Evolutionary conservation across 73 alveolate genomes (phyloP).

Genomic region (Uronychia setigera): DNA sequence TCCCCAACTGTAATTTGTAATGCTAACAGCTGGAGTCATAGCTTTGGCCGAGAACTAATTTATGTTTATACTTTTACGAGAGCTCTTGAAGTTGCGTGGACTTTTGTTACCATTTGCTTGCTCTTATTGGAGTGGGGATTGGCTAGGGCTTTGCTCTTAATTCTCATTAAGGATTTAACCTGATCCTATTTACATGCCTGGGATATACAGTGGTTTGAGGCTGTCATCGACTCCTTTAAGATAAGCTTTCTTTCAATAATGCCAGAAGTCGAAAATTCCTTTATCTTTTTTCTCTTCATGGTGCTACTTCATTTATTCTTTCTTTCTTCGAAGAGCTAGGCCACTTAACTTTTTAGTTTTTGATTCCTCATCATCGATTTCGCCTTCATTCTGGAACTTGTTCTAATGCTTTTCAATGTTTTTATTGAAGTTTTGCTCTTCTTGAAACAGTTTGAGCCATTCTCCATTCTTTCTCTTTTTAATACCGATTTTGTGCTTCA

Average conservation of each 20-base stretch:
- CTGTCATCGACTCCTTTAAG: neutral
- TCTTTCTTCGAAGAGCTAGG: neutral
- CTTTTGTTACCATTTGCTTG: no score
- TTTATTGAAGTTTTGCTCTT: neutral
- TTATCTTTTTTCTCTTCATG: neutral
- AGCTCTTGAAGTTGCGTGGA: no score
- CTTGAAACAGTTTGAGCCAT: neutral
- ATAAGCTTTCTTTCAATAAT: neutral
- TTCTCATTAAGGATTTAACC: neutral
- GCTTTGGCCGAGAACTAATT: no score
- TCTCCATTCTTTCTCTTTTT: neutral
- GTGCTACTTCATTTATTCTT: neutral
- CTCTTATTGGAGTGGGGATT: neutral
- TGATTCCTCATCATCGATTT: neutral
- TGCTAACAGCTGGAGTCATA: no score
- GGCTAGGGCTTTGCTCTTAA: neutral
- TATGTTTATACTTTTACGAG: no score
- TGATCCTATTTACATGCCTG: neutral
- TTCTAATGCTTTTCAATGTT: neutral
- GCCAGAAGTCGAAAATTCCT: neutral
- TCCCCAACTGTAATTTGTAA: no score
- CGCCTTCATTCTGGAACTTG: neutral
- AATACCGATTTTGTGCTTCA: neutral
- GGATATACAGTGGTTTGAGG: neutral
- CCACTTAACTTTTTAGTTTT: neutral